Percentiles rank a stretch among this genome's conserved stretches.
Evolutionary conservation across 78 protist species (phyloP).

Genomic region (Dictyostelium citrinum): DNA sequence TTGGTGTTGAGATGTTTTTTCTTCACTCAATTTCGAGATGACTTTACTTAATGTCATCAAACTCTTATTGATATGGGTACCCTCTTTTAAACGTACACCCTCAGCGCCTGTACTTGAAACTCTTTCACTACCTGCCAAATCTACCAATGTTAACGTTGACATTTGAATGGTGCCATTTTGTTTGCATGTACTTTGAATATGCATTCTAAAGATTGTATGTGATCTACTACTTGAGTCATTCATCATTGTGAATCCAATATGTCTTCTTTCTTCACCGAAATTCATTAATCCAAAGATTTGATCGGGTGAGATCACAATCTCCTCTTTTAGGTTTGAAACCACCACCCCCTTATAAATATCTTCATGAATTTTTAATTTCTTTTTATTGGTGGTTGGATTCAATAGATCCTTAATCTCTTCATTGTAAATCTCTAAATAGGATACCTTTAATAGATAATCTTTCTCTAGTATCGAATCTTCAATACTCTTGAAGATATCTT

Average conservation of each 20-base stretch:
- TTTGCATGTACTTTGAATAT: conserved; percentile 74
- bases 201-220: conserved; percentile 91
- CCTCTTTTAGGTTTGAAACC: conserved; percentile 77
- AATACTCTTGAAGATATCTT: conserved; percentile 64
- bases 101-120: conserved; percentile 83
- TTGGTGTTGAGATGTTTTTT: no score
- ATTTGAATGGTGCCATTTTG: background rate
- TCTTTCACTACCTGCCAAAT: conserved; percentile 93
- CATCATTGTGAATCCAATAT: conserved; percentile 87
- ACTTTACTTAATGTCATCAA: conserved; percentile 88
- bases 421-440: conserved; percentile 90
- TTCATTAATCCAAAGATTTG: conserved; percentile 40
- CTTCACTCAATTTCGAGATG: conserved; percentile 70
- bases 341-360: conserved; percentile 27
- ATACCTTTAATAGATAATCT: conserved; percentile 80
- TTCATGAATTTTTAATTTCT: conserved; percentile 73
- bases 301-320: conserved; percentile 56
- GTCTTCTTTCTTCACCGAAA: conserved; percentile 75
- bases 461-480: background rate
- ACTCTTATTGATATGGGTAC: conserved; percentile 85
- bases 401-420: conserved; percentile 85
- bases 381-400: background rate
- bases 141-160: conserved; percentile 85
- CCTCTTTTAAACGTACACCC: conserved; percentile 88
- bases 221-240: conserved; percentile 89